Evolutionary conservation across 1,139 yeast species (phyloP), one percentile per base, ranked within the genome.

Genomic region (Magnusiomyces paraingens): DNA sequence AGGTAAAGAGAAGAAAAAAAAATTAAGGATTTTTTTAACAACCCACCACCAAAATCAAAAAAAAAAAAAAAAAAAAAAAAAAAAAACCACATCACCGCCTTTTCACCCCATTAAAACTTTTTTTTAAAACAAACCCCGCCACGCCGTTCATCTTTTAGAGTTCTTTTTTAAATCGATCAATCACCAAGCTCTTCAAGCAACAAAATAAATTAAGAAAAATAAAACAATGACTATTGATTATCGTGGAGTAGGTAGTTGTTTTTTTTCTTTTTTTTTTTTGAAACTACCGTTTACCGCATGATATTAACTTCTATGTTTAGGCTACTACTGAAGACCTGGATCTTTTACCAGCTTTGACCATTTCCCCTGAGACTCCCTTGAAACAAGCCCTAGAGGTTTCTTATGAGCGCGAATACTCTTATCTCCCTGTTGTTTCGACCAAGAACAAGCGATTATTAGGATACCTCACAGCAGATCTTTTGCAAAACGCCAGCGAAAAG

Each of bases 321-420:
- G 74, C 86, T 15, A 80, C 83, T 1, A 76, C 82, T 11, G 86
- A 82, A 63, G 86, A 82, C 61, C 73, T 82, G 60, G 84, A 82
- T 62, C 75, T 81, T 55, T 78, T 77, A 50, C 86, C 85, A 0
- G 86, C 86, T 38, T 70, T 80, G 42, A 76, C 83, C 14, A 77
- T 82, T 49, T 73, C 75, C 55, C 84, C 85, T 0, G 65, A 73
- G 12, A 79, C 83, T 6, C 71, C 73, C n/a, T 66, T 82, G 40
- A 68, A 66, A 5, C 76, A 75, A 50, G 86, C 75, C 5, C 63
- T 71, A 36, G 75, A 70, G 50, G 53, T 70, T 48, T 77, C 84
- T 10, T 81, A 73, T 59, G 86, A 82, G 62, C 71, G 80, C 61
- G 80, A 79, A 57, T 82, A 79, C 66, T 76, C 82, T 8, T 79